A percentile compares a stretch with the other conserved stretches of the same genome.
Conservation (phyloP, 108 stramenopile genomes). For the Discostella stelligeroides region DNA sequence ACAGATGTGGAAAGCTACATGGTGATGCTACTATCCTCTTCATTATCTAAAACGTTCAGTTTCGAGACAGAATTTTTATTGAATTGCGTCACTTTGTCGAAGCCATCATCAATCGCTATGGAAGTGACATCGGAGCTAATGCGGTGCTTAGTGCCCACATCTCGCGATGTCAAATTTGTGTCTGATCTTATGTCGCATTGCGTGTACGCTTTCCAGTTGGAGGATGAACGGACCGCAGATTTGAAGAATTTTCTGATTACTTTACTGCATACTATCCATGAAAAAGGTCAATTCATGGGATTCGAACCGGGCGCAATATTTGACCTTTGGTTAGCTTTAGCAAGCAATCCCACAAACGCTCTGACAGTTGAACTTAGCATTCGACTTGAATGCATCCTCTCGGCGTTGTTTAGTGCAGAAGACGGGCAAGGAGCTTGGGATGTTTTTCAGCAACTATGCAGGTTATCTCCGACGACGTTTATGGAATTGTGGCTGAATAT, state of each 20-base stretch:
- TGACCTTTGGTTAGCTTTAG: constrained; percentile 32
- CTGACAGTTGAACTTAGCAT: constrained; percentile 20
- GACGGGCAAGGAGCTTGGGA: constrained; percentile 25
- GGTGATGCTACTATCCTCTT: constrained; percentile 11
- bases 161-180: neutral
- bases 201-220: constrained; percentile 6
- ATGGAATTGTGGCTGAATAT: constrained; percentile 22
- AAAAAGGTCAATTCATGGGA: neutral
- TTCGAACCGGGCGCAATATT: constrained; percentile 21
- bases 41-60: neutral
- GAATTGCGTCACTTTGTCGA: neutral
- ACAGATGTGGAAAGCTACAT: constrained; percentile 21
- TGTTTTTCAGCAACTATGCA: constrained; percentile 30
- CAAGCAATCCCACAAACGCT: constrained; percentile 9
- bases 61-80: neutral
- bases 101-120: neutral
- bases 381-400: constrained; percentile 21
- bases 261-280: constrained; percentile 6
- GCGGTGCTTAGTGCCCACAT: neutral
- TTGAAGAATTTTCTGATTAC: constrained; percentile 30
- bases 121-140: constrained; percentile 13
- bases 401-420: constrained; percentile 11
- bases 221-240: neutral
- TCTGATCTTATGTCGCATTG: constrained; percentile 20
- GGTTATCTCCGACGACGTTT: constrained; percentile 20